Percentiles rank a stretch among this genome's conserved stretches.
Evolutionary conservation across 2,329 filamentous ascomycete genomes (phyloP).

Genomic region (Verticillium alfalfae): DNA sequence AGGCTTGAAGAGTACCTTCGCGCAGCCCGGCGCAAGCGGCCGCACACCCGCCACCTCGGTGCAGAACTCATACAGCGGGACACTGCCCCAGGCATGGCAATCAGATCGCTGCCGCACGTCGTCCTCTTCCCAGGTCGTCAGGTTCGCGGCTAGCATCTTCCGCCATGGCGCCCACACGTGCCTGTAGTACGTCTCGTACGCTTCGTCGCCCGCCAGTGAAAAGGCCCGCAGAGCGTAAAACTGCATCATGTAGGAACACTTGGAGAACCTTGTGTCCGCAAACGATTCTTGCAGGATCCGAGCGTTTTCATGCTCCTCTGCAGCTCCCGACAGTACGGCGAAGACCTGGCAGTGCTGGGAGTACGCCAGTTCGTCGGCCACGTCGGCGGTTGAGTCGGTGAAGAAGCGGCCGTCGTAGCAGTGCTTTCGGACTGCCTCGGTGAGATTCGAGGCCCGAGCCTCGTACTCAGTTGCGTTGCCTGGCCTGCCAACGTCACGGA

Average conservation of each 20-base stretch:
- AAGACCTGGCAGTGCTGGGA: neutral
- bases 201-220: constrained; percentile 6
- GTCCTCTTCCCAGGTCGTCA: constrained; percentile 14
- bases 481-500: neutral
- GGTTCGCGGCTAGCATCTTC: constrained; percentile 4
- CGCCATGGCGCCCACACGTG: constrained; percentile 11
- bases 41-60: constrained; percentile 6
- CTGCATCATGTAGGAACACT: constrained; percentile 21
- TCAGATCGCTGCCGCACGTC: constrained; percentile 11
- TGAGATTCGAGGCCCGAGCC: neutral
- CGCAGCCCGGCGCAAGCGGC: constrained; percentile 9
- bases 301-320: constrained; percentile 2
- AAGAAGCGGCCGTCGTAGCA: neutral
- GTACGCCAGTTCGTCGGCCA: neutral
- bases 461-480: neutral
- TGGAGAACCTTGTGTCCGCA: neutral
- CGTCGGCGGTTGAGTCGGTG: neutral
- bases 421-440: neutral
- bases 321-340: neutral
- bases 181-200: constrained; percentile 8
- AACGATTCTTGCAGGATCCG: constrained; percentile 21
- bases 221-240: constrained; percentile 16
- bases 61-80: constrained; percentile 12
- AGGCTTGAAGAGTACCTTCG: constrained; percentile 19
- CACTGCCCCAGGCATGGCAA: constrained; percentile 15